A percentile compares a stretch with the other conserved stretches of the same genome.
Evolutionary conservation across 768 basidiomycete species (phyloP).

Genomic region (Lentinus brumalis): DNA sequence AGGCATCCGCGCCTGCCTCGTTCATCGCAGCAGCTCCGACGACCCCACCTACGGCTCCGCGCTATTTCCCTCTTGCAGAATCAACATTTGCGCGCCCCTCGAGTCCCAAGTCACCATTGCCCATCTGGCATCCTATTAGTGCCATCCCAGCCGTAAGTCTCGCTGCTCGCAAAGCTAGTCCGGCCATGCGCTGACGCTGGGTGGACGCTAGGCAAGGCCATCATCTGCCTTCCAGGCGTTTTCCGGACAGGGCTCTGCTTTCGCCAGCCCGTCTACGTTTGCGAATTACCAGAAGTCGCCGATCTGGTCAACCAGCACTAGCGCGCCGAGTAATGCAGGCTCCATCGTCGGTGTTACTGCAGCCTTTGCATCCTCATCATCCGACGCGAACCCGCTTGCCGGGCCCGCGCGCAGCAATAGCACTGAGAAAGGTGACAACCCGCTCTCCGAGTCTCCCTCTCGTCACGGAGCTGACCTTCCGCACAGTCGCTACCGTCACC

Average conservation of each 20-base stretch:
- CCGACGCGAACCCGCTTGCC: constrained; percentile 19
- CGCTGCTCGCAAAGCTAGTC: not conserved
- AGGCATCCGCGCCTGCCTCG: too few species aligned
- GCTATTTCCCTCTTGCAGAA: too few species aligned
- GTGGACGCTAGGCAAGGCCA: constrained; percentile 19
- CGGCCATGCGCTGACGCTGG: too few species aligned
- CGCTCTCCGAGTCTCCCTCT: not conserved
- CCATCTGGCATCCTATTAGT: not conserved
- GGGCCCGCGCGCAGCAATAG: constrained; percentile 16
- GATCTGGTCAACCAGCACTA: constrained; percentile 11
- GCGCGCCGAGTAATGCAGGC: not conserved
- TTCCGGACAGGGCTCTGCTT: constrained; percentile 21
- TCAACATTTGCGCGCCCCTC: not conserved
- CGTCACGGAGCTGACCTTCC: not conserved
- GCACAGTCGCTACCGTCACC: constrained; percentile 36
- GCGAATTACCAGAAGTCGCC: not conserved
- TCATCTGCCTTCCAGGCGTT: constrained; percentile 29
- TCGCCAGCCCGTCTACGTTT: constrained; percentile 3
- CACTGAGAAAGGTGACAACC: constrained; percentile 13
- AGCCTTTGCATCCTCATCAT: not conserved
- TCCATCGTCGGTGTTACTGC: not conserved
- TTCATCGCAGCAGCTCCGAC: too few species aligned
- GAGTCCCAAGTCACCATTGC: not conserved
- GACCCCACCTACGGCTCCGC: too few species aligned
- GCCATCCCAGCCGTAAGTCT: constrained; percentile 7